Evolutionary conservation across 2,329 filamentous ascomycete genomes (phyloP).

Genomic region (Purpureocillium takamizusanense): DNA sequence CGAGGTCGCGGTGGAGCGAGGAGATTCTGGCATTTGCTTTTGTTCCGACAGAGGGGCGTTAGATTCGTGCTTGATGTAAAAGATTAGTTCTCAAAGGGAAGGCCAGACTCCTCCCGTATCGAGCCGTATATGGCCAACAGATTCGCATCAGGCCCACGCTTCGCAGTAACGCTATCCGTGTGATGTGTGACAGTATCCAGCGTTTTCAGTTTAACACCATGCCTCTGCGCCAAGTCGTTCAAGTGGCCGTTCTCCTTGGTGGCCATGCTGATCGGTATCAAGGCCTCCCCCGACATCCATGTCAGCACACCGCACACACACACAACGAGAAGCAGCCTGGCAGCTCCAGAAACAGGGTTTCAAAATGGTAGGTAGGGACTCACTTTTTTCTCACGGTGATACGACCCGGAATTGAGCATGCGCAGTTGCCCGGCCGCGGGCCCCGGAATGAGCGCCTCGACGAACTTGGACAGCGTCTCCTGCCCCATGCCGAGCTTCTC

Average conservation of each 20-base stretch:
- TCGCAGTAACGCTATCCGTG: background rate
- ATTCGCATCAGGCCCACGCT: background rate
- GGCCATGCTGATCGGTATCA: background rate
- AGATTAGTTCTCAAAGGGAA: background rate
- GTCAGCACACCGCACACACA: no score
- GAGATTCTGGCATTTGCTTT: no score
- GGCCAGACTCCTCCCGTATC: background rate
- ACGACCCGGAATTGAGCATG: background rate
- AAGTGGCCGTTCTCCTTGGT: background rate
- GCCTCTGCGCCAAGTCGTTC: background rate
- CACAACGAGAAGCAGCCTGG: no score
- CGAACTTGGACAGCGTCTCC: constrained; percentile 1
- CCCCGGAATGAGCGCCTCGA: background rate
- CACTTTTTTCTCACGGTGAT: background rate
- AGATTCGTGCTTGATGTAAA: no score
- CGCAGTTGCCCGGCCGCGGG: background rate
- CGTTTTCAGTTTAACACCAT: background rate
- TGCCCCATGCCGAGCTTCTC: background rate
- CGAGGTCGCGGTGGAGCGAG: no score
- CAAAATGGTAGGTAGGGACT: no score
- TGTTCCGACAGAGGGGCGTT: no score
- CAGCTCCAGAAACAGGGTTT: no score
- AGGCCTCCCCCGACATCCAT: background rate
- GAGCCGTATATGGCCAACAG: background rate
- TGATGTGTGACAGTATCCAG: background rate